These are phyloP conservation scores for Kodamaea arcana DNA, from an alignment of 1,139 yeast genomes.

Conservation along the genomic window DNA sequence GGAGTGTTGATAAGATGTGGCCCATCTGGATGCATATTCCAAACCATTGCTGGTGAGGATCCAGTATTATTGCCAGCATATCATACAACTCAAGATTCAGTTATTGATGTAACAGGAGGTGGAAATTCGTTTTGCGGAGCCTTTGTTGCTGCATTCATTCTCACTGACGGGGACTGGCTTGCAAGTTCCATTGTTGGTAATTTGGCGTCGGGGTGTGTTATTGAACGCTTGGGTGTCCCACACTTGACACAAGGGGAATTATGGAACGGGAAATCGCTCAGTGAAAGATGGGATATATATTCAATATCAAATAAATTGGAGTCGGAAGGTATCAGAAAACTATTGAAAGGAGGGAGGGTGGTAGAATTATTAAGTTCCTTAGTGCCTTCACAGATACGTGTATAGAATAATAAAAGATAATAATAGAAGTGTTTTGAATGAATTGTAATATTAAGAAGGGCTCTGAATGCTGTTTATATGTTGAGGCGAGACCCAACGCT, in stretches of 20 bases:
- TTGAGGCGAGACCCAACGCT: too few species aligned
- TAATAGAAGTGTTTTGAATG: too few species aligned
- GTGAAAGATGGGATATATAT: slow-evolving; percentile 29
- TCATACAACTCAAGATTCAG: slow-evolving; percentile 49
- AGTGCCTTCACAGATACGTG: too few species aligned
- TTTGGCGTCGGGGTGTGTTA: slow-evolving; percentile 72
- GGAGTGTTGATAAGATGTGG: slow-evolving; percentile 72
- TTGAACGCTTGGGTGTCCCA: slow-evolving; percentile 79
- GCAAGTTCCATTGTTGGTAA: slow-evolving; percentile 66
- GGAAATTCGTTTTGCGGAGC: slow-evolving; percentile 90
- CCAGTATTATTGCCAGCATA: slow-evolving; percentile 64
- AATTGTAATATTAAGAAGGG: too few species aligned
- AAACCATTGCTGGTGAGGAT: slow-evolving; percentile 12
- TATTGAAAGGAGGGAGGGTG: too few species aligned
- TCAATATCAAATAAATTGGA: slow-evolving; percentile 1
- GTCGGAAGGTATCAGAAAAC: neutral
- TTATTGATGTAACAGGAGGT: slow-evolving; percentile 90
- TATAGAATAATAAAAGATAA: too few species aligned
- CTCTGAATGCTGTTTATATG: too few species aligned
- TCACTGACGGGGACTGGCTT: slow-evolving; percentile 46
- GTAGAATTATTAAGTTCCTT: too few species aligned
- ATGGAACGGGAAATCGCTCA: slow-evolving; percentile 54
- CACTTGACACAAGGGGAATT: slow-evolving; percentile 20
- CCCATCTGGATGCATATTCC: slow-evolving; percentile 51
- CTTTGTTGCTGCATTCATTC: slow-evolving; percentile 55